Percentiles rank a stretch among this genome's conserved stretches.
Evolutionary conservation across 2,329 filamentous ascomycete species (phyloP).

Genomic region (Magnaporthiopsis incrustans): DNA sequence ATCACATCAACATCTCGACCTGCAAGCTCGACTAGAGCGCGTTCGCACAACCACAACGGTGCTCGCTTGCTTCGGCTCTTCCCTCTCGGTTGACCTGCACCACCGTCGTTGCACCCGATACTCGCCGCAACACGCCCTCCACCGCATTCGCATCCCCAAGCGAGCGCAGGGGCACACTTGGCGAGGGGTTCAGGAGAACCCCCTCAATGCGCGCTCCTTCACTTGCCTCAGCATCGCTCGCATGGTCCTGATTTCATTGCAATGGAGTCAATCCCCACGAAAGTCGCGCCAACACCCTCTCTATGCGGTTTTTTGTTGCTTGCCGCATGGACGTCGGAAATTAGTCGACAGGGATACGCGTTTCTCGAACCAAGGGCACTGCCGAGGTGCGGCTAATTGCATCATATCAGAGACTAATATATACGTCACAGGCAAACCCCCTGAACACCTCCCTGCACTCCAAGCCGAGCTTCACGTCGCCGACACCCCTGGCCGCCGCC

Average conservation of each 20-base stretch:
- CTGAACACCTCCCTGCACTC: conserved; percentile 92
- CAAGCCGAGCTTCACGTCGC: conserved; percentile 86
- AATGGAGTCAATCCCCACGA: not conserved
- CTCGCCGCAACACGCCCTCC: not conserved
- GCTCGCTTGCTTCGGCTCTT: not conserved
- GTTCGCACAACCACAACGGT: not conserved
- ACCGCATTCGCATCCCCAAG: too few relatives aligned
- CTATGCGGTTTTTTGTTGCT: not conserved
- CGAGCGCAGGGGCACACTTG: not conserved
- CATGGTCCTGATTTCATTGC: not conserved
- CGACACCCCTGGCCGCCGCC: conserved; percentile 81
- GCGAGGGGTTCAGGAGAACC: not conserved
- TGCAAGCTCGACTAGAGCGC: not conserved
- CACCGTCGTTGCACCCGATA: not conserved
- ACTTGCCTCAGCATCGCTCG: not conserved
- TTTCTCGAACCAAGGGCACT: conserved; percentile 13
- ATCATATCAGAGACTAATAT: not conserved
- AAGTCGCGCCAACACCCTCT: not conserved
- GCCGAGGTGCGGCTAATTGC: not conserved
- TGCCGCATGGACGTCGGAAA: conserved; percentile 26
- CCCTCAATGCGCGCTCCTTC: not conserved
- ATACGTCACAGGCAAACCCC: conserved; percentile 65
- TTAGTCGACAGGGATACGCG: conserved; percentile 27
- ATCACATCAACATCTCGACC: conserved; percentile 1
- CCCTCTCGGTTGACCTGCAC: not conserved